Conservation (phyloP, 768 basidiomycete species). For the Lentinula detonsa region DNA sequence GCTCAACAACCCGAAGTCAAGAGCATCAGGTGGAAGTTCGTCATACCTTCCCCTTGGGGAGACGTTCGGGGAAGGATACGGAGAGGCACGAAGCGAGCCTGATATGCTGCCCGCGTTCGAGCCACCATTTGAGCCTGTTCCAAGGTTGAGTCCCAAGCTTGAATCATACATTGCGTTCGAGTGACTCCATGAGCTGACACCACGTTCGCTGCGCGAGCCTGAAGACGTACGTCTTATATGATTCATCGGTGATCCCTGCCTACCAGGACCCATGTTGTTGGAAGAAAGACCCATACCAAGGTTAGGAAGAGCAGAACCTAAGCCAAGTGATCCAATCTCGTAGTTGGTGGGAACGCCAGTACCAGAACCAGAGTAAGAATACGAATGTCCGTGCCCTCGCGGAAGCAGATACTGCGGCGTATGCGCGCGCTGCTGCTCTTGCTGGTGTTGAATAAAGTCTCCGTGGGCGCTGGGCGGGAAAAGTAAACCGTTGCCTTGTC, state of each 20-base stretch:
- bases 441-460: constrained; percentile 6
- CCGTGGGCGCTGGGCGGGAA: constrained; percentile 5
- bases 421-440: constrained; percentile 3
- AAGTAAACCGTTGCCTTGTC: neutral
- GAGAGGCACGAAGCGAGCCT: constrained; percentile 4
- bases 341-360: neutral
- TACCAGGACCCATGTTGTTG: neutral
- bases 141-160: neutral
- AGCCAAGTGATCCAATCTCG: constrained; percentile 1
- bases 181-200: neutral
- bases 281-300: constrained; percentile 6
- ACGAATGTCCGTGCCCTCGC: constrained; percentile 9
- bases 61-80: constrained; percentile 62
- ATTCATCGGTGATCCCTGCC: neutral
- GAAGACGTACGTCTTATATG: constrained; percentile 5
- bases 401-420: constrained; percentile 4
- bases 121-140: neutral
- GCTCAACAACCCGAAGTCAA: constrained; percentile 5
- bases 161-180: neutral
- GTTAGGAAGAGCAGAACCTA: constrained; percentile 9
- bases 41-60: constrained; percentile 50
- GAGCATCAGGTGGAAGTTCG: constrained; percentile 33
- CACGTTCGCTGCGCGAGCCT: constrained; percentile 5
- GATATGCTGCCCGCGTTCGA: constrained; percentile 1
- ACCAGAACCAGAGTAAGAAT: constrained; percentile 8